Conservation (phyloP, 257 asterid genomes). For the Craterostigma plantagineum region DNA sequence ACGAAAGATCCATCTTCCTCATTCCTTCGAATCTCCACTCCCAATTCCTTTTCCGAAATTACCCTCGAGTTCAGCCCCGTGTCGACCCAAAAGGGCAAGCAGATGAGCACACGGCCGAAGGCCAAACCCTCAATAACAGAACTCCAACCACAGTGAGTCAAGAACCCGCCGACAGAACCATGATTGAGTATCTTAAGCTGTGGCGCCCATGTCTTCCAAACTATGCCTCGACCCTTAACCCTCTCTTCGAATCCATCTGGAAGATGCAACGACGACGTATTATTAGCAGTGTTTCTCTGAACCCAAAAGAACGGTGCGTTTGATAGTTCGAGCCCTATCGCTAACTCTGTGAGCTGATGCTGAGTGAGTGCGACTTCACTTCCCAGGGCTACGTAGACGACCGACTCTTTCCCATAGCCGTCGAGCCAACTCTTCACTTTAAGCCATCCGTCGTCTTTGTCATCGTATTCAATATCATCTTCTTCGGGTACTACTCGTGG, state of each 20-base stretch:
- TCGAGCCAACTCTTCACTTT: constrained; percentile 14
- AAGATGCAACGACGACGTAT: constrained; percentile 6
- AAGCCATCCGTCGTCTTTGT: constrained; percentile 9
- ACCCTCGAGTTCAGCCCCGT: constrained; percentile 18
- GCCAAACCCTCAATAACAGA: constrained; percentile 22
- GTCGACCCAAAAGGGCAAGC: constrained; percentile 20
- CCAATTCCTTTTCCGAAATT: constrained; percentile 9
- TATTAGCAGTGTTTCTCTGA: constrained; percentile 12
- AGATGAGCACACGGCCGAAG: constrained; percentile 15
- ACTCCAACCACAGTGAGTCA: constrained; percentile 40
- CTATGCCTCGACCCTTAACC: constrained; percentile 13
- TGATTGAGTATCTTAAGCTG: constrained; percentile 29
- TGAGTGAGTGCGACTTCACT: constrained; percentile 19
- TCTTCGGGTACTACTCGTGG: constrained; percentile 7
- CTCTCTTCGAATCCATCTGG: constrained; percentile 26
- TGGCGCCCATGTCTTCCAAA: constrained; percentile 36
- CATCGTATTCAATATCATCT: background rate
- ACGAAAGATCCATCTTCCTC: constrained; percentile 22
- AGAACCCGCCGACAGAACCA: constrained; percentile 25
- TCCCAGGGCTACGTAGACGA: constrained; percentile 16
- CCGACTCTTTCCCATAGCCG: constrained; percentile 6
- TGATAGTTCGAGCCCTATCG: constrained; percentile 25
- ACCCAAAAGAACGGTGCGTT: constrained; percentile 28
- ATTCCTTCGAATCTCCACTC: constrained; percentile 11
- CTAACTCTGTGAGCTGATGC: constrained; percentile 18